A percentile compares a stretch with the other conserved stretches of the same genome.
These are phyloP conservation scores for Phytophthora colocasiae DNA, from an alignment of 352 stramenopile species.

Conservation along the genomic window DNA sequence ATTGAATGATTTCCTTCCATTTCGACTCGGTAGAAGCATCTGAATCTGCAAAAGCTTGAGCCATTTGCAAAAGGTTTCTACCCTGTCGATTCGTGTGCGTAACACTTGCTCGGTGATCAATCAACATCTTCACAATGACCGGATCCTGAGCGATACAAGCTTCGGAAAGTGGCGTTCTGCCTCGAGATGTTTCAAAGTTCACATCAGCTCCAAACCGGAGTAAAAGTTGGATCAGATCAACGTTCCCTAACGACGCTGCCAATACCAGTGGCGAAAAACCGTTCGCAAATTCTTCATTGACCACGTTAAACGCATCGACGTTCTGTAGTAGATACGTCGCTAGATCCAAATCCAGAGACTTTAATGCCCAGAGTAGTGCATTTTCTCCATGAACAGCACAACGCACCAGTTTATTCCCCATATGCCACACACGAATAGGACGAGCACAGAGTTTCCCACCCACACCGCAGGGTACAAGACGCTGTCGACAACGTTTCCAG, in stretches of 20 bases:
- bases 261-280: slow-evolving; percentile 71
- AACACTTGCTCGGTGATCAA: slow-evolving; percentile 68
- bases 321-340: slow-evolving; percentile 67
- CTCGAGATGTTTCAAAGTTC: slow-evolving; percentile 72
- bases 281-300: slow-evolving; percentile 73
- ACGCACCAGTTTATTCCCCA: slow-evolving; percentile 40
- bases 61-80: slow-evolving; percentile 53
- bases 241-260: slow-evolving; percentile 51
- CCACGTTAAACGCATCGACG: slow-evolving; percentile 36
- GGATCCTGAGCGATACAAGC: slow-evolving; percentile 58
- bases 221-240: slow-evolving; percentile 60
- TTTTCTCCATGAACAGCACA: slow-evolving; percentile 65
- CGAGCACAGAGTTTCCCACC: slow-evolving; percentile 57
- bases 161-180: slow-evolving; percentile 69
- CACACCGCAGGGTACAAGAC: slow-evolving; percentile 63
- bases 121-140: slow-evolving; percentile 60
- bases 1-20: slow-evolving; percentile 43
- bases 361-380: slow-evolving; percentile 68
- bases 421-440: slow-evolving; percentile 72
- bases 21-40: slow-evolving; percentile 12
- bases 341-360: slow-evolving; percentile 66
- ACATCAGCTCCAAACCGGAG: slow-evolving; percentile 74
- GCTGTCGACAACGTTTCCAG: slow-evolving; percentile 69
- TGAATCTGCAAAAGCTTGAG: slow-evolving; percentile 28
- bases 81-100: slow-evolving; percentile 71